phyloP scores from a whole-genome alignment of 2,329 filamentous ascomycete genomes.

The Blastomyces emzantsi region DNA sequence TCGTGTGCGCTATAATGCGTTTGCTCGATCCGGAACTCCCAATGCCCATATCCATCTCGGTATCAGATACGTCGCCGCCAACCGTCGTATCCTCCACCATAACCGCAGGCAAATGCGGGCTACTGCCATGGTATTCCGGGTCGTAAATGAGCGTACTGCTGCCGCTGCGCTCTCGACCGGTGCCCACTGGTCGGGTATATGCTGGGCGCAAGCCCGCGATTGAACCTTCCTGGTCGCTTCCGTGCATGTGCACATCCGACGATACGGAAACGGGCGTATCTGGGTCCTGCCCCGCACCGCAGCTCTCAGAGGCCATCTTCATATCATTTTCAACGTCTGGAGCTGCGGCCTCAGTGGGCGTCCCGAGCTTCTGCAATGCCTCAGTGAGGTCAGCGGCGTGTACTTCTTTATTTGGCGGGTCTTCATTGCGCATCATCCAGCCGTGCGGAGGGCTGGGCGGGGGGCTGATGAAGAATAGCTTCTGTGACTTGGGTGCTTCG shows the following conservation, averaged over 20 bases:
- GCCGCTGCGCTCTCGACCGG: slow-evolving; percentile 33
- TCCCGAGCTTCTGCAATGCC: slow-evolving; percentile 47
- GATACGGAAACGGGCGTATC: slow-evolving; percentile 14
- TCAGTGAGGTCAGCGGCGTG: slow-evolving; percentile 53
- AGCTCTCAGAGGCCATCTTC: slow-evolving; percentile 9
- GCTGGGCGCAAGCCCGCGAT: slow-evolving; percentile 19
- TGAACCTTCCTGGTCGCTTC: slow-evolving; percentile 3
- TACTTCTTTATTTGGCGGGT: slow-evolving; percentile 56
- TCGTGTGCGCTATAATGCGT: slow-evolving; percentile 44
- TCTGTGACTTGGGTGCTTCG: slow-evolving; percentile 49
- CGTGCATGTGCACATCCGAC: slow-evolving; percentile 11
- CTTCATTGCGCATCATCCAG: slow-evolving; percentile 55
- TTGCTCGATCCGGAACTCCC: slow-evolving; percentile 29
- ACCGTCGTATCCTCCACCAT: slow-evolving; percentile 53
- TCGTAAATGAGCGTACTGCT: slow-evolving; percentile 56
- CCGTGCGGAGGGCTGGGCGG: slow-evolving; percentile 56
- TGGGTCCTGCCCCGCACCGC: background rate
- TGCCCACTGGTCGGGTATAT: slow-evolving; percentile 15
- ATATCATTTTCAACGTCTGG: slow-evolving; percentile 8
- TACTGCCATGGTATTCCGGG: slow-evolving; percentile 53
- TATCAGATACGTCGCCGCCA: slow-evolving; percentile 34
- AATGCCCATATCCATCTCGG: slow-evolving; percentile 33
- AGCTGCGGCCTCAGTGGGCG: slow-evolving; percentile 20
- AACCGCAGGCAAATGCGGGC: slow-evolving; percentile 52
- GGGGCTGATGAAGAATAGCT: slow-evolving; percentile 58